Percentiles rank a stretch among this genome's conserved stretches.
Evolutionary conservation across 306 rosid genomes (phyloP).

Genomic region (Quercus variabilis): DNA sequence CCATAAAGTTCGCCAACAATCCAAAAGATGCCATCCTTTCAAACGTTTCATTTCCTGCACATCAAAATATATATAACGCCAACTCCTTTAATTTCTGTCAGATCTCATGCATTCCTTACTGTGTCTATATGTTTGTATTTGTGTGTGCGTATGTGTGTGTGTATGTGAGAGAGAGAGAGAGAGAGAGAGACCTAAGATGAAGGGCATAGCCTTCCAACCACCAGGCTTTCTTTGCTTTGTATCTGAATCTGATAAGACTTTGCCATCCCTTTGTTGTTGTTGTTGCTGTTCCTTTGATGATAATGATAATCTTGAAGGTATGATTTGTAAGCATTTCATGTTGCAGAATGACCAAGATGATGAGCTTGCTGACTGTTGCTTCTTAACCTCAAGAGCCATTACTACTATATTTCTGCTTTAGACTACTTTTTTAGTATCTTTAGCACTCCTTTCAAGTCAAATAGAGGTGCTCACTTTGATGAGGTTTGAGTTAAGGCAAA

Average conservation of each 20-base stretch:
- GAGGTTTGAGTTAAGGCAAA: no score
- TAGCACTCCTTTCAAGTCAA: background rate
- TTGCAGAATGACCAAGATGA: background rate
- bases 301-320: background rate
- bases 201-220: slow-evolving; percentile 91
- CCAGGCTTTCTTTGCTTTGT: slow-evolving; percentile 44
- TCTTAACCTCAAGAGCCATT: background rate
- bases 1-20: slow-evolving; percentile 74
- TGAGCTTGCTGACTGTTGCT: background rate
- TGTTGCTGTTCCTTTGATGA: background rate
- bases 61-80: background rate
- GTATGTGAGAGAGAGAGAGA: background rate
- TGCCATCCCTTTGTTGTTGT: background rate
- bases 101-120: background rate
- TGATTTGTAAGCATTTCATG: background rate
- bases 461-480: background rate
- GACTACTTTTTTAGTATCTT: no score
- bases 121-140: background rate
- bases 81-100: background rate
- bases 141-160: background rate
- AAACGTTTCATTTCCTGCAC: slow-evolving; percentile 76
- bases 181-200: slow-evolving; percentile 56
- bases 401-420: background rate
- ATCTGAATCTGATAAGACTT: slow-evolving; percentile 3
- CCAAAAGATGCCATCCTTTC: slow-evolving; percentile 80